phyloP scores from a whole-genome alignment of 2,329 filamentous ascomycete species.

The Neoscytalidium dimidiatum region DNA sequence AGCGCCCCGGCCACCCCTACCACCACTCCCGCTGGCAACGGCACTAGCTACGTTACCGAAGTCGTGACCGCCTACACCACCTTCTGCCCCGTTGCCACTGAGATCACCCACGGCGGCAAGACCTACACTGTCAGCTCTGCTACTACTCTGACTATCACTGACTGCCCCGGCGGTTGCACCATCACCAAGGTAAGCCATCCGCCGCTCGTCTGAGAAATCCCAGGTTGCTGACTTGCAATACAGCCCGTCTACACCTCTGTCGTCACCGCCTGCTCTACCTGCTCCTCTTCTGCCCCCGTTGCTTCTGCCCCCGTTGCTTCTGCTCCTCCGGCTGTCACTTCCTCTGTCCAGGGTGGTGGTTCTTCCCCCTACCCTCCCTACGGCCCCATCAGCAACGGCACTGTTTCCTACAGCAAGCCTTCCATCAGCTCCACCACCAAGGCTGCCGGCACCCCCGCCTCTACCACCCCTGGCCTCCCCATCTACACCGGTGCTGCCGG shows the following conservation, averaged over 20 bases:
- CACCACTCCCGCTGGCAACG: constrained; percentile 28
- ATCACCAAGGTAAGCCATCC: no score
- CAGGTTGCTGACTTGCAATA: no score
- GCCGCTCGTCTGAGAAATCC: no score
- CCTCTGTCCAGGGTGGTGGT: constrained; percentile 21
- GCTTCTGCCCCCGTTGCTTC: not conserved
- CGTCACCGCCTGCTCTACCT: constrained; percentile 20
- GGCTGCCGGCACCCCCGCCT: constrained; percentile 28
- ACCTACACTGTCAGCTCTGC: constrained; percentile 20
- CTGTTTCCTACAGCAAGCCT: constrained; percentile 29
- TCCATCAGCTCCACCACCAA: constrained; percentile 25
- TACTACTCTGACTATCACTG: constrained; percentile 26
- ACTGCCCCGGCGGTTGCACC: constrained; percentile 26
- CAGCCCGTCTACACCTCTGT: constrained; percentile 23
- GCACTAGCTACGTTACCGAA: constrained; percentile 31
- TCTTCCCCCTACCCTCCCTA: constrained; percentile 25
- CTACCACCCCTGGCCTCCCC: constrained; percentile 28
- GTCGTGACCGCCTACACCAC: constrained; percentile 35
- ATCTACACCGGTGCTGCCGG: constrained; percentile 50
- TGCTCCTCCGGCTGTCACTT: not conserved
- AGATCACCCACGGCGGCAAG: constrained; percentile 5
- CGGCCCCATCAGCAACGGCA: constrained; percentile 33
- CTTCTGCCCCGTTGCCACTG: constrained; percentile 29
- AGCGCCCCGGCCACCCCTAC: constrained; percentile 16
- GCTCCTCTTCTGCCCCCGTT: not conserved